These are phyloP conservation scores for Termitomyces sp. DNA, from an alignment of 768 basidiomycete species.

Conservation along the genomic window DNA sequence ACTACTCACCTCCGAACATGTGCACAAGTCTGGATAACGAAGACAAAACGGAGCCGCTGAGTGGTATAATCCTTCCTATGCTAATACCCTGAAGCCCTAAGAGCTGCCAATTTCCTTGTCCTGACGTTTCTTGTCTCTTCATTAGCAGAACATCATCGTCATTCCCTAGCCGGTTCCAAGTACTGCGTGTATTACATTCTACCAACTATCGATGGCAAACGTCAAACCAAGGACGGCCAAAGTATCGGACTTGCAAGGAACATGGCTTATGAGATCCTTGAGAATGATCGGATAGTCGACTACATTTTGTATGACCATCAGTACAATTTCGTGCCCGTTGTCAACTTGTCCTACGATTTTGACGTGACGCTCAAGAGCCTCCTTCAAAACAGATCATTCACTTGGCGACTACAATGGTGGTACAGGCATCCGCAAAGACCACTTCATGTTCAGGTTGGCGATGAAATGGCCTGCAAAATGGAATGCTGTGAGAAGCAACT, in stretches of 20 bases:
- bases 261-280: too few species aligned
- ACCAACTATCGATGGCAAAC: neutral
- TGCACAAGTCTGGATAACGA: neutral
- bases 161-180: neutral
- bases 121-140: too few species aligned
- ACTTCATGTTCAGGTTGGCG: conserved; percentile 47
- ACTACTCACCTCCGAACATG: conserved; percentile 24
- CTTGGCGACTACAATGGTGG: conserved; percentile 39
- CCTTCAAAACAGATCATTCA: conserved; percentile 56
- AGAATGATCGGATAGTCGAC: too few species aligned
- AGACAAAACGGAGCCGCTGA: conserved; percentile 35
- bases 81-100: too few species aligned
- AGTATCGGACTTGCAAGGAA: too few species aligned
- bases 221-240: neutral
- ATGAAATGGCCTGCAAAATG: conserved; percentile 41
- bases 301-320: conserved; percentile 32
- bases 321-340: conserved; percentile 48
- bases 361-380: conserved; percentile 52
- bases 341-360: conserved; percentile 40
- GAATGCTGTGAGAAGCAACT: neutral
- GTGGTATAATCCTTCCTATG: conserved; percentile 32
- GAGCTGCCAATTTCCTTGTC: too few species aligned
- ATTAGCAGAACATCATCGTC: too few species aligned
- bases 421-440: conserved; percentile 44
- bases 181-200: too few species aligned